phyloP scores from a whole-genome alignment of 805 yeast genomes.

The Yamadazyma nakazawae region DNA sequence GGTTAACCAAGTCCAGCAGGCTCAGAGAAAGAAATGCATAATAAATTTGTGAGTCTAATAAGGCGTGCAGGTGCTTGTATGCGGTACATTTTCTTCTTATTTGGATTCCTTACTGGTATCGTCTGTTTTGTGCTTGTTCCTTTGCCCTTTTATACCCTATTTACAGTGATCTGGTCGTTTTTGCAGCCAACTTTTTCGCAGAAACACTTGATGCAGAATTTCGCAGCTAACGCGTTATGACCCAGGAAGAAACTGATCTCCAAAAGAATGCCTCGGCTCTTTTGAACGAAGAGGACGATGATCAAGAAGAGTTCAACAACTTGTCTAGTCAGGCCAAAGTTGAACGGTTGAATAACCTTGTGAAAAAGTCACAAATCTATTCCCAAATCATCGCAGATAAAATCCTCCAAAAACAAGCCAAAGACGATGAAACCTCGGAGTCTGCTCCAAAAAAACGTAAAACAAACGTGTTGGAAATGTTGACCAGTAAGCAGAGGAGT shows the following conservation, averaged over 20 bases:
- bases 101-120: neutral
- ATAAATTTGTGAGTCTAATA: no score
- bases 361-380: conserved; percentile 85
- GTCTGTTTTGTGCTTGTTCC: neutral
- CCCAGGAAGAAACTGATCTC: conserved; percentile 3
- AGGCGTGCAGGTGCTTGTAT: no score
- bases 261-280: neutral
- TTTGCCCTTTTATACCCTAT: neutral
- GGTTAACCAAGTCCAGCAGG: neutral
- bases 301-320: conserved; percentile 39
- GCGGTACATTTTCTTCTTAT: no score
- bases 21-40: neutral
- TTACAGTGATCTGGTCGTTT: neutral
- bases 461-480: conserved; percentile 6
- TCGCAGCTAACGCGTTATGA: conserved; percentile 5
- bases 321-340: conserved; percentile 57
- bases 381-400: conserved; percentile 84
- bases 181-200: neutral
- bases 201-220: neutral
- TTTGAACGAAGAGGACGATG: conserved; percentile 1
- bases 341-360: conserved; percentile 64
- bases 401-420: conserved; percentile 35
- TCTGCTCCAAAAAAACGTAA: conserved; percentile 5
- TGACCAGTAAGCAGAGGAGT: conserved; percentile 6
- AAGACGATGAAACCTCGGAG: conserved; percentile 14